Conservation (phyloP, 2,329 filamentous ascomycete species). For the Colletotrichum phormii region DNA sequence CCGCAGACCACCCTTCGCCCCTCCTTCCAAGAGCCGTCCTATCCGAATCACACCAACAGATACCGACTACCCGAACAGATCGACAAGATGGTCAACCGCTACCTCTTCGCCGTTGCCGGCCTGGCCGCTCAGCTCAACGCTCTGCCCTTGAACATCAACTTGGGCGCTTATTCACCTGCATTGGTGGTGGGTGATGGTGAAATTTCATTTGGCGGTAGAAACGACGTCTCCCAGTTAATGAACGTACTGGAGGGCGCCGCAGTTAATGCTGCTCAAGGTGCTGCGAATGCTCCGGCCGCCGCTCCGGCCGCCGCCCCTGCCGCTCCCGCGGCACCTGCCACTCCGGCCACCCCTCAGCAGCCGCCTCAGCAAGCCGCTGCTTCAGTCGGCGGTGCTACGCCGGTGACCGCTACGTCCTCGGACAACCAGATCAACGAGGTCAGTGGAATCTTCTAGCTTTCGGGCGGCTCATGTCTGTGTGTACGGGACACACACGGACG, state of each 20-base stretch:
- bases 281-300: conserved; percentile 42
- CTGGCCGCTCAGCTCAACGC: conserved; percentile 44
- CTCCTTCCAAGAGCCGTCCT: conserved; percentile 1
- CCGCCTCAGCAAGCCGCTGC: conserved; percentile 33
- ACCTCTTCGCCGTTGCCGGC: conserved; percentile 44
- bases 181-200: conserved; percentile 55
- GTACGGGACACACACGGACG: conserved; percentile 43
- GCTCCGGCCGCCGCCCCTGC: conserved; percentile 44
- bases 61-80: conserved; percentile 15
- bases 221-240: conserved; percentile 58
- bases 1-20: not conserved
- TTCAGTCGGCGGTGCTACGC: conserved; percentile 11
- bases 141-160: conserved; percentile 49
- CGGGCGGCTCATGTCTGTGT: conserved; percentile 46
- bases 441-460: not conserved
- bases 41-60: conserved; percentile 26
- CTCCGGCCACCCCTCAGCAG: conserved; percentile 33
- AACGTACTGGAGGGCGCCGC: conserved; percentile 60
- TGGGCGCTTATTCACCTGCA: conserved; percentile 49
- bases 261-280: conserved; percentile 50
- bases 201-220: conserved; percentile 58
- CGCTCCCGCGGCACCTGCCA: conserved; percentile 40
- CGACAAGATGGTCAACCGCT: conserved; percentile 39
- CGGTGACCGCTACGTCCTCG: conserved; percentile 18
- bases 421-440: conserved; percentile 32